A percentile compares a stretch with the other conserved stretches of the same genome.
Conservation (phyloP, 2,329 filamentous ascomycete genomes). For the Xylaria sp. region DNA sequence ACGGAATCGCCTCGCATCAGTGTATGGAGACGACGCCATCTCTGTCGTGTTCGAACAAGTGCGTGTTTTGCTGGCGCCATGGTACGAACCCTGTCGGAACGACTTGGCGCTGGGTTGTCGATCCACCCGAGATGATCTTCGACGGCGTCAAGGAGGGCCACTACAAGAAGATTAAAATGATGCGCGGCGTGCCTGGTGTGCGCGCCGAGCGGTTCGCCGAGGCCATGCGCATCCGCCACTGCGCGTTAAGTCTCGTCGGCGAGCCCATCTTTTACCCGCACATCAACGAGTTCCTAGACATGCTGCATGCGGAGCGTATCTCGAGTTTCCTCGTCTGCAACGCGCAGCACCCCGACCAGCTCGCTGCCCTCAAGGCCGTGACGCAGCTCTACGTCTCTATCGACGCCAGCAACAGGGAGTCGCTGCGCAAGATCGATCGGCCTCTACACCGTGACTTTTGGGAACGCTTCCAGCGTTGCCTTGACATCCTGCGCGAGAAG, state of each 20-base stretch:
- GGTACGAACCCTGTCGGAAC: constrained; percentile 97
- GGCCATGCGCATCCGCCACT: constrained; percentile 92
- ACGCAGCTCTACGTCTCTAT: constrained; percentile 97
- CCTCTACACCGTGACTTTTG: constrained; percentile 96
- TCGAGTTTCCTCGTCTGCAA: constrained; percentile 97
- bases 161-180: constrained; percentile 97
- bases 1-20: constrained; percentile 93
- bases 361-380: constrained; percentile 80
- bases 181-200: constrained; percentile 91
- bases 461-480: constrained; percentile 90
- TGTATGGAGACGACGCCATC: constrained; percentile 99
- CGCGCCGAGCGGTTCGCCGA: constrained; percentile 90
- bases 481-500: constrained; percentile 85
- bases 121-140: constrained; percentile 89
- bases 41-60: constrained; percentile 96
- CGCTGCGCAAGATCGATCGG: constrained; percentile 84
- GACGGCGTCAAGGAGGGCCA: constrained; percentile 88
- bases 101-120: constrained; percentile 95
- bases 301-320: constrained; percentile 86
- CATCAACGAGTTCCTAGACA: constrained; percentile 86
- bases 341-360: constrained; percentile 91
- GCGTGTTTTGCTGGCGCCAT: constrained; percentile 98
- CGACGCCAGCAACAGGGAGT: constrained; percentile 89
- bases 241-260: constrained; percentile 87
- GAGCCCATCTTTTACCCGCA: constrained; percentile 99